Conservation (phyloP, 768 basidiomycete species). For the Suillus variegatus region DNA sequence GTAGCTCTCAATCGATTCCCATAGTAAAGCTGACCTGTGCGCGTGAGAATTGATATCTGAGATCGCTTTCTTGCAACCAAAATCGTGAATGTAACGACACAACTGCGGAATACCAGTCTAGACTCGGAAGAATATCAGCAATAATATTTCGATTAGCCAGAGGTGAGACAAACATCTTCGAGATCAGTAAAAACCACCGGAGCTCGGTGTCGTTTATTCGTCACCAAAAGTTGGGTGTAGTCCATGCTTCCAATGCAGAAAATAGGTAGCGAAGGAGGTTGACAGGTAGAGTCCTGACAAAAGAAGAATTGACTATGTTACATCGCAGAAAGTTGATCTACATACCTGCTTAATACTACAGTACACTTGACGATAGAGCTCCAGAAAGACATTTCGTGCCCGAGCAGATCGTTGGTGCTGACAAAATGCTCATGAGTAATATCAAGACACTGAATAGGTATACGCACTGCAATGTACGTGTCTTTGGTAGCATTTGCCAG, state of each 20-base stretch:
- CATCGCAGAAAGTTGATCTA: not conserved
- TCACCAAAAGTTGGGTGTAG: not conserved
- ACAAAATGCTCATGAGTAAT: not conserved
- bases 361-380: not conserved
- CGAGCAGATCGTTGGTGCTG: not conserved
- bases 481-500: not conserved
- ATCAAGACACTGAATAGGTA: not conserved
- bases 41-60: not conserved
- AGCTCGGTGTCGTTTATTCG: not conserved
- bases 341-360: not conserved
- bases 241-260: not conserved
- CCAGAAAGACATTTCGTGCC: not conserved
- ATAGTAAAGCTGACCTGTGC: not conserved
- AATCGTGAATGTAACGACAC: not conserved
- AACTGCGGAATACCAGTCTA: constrained; percentile 1
- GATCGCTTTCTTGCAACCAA: not conserved
- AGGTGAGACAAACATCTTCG: not conserved
- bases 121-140: not conserved
- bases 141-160: not conserved
- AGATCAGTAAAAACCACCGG: not conserved
- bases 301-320: not conserved
- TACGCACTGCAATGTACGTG: not conserved
- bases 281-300: not conserved
- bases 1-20: not conserved
- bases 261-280: not conserved